A percentile compares a stretch with the other conserved stretches of the same genome.
These are phyloP conservation scores for Helianthus tuberosus DNA, from an alignment of 129 eudicot genomes.

Conservation along the genomic window DNA sequence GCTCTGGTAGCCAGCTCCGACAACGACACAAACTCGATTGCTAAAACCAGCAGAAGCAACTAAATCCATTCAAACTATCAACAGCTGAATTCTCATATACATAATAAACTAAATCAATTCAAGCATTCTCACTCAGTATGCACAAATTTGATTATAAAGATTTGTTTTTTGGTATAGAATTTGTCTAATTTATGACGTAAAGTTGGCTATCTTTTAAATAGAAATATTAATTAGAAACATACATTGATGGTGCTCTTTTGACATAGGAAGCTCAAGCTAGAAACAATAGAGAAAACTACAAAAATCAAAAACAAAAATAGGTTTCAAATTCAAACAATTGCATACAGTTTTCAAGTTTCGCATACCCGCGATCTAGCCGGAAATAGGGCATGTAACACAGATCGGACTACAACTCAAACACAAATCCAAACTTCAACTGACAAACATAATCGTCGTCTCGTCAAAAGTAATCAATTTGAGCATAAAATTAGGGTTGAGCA, in stretches of 20 bases:
- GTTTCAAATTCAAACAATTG: slow-evolving; percentile 1
- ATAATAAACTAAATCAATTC: background rate
- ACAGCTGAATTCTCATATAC: background rate
- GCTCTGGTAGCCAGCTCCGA: too few relatives aligned
- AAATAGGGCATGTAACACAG: slow-evolving; percentile 14
- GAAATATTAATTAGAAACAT: slow-evolving; percentile 25
- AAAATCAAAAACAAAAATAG: too few relatives aligned
- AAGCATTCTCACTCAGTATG: background rate
- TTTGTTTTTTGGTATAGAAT: too few relatives aligned
- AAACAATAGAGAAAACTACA: slow-evolving; percentile 93
- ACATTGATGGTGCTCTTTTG: slow-evolving; percentile 82
- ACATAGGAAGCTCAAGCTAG: slow-evolving; percentile 81
- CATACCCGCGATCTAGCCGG: slow-evolving; percentile 77
- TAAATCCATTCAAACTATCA: background rate
- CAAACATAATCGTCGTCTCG: too few relatives aligned
- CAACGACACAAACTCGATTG: too few relatives aligned
- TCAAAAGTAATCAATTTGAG: too few relatives aligned
- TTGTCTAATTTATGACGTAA: background rate
- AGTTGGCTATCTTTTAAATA: background rate
- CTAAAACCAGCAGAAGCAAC: too few relatives aligned
- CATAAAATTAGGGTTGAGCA: too few relatives aligned
- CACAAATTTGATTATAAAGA: background rate
- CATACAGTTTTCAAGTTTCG: background rate
- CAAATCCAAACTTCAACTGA: too few relatives aligned
- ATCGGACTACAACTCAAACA: too few relatives aligned